Conservation (phyloP, 2,329 filamentous ascomycete species). For the Xylaria polymorpha region DNA sequence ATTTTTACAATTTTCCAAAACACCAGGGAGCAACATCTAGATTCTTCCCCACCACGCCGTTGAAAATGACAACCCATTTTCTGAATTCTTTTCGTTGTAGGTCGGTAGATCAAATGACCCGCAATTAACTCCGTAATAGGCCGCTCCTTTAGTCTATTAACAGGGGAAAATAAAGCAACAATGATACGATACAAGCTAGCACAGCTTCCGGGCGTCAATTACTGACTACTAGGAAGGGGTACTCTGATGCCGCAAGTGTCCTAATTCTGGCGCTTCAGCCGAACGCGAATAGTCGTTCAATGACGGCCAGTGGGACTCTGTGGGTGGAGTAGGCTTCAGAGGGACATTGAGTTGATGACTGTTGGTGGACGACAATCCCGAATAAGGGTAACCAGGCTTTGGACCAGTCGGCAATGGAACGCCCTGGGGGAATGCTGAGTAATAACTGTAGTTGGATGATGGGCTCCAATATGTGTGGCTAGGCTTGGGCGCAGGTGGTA, state of each 20-base stretch:
- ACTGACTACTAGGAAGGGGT: constrained; percentile 33
- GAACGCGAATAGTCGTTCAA: neutral
- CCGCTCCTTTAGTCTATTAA: neutral
- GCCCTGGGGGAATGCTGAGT: neutral
- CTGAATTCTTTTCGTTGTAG: neutral
- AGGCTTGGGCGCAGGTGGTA: constrained; percentile 2
- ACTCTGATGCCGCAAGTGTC: constrained; percentile 51
- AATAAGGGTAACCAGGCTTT: neutral
- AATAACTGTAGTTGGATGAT: constrained; percentile 6
- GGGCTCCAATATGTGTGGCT: neutral
- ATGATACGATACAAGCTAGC: neutral
- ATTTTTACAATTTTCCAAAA: neutral
- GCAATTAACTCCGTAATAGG: neutral
- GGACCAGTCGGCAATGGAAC: neutral
- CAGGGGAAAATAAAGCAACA: neutral
- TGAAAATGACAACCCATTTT: neutral
- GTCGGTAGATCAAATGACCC: no score
- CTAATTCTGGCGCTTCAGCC: neutral
- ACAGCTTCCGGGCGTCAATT: no score
- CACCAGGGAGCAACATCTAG: neutral
- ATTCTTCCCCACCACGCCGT: neutral
- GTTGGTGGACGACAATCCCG: neutral
- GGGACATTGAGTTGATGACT: neutral
- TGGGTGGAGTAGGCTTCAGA: neutral
- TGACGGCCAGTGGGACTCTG: neutral